A percentile compares a stretch with the other conserved stretches of the same genome.
Evolutionary conservation across 768 basidiomycete genomes (phyloP).

Genomic region (Crassisporium funariophilum): DNA sequence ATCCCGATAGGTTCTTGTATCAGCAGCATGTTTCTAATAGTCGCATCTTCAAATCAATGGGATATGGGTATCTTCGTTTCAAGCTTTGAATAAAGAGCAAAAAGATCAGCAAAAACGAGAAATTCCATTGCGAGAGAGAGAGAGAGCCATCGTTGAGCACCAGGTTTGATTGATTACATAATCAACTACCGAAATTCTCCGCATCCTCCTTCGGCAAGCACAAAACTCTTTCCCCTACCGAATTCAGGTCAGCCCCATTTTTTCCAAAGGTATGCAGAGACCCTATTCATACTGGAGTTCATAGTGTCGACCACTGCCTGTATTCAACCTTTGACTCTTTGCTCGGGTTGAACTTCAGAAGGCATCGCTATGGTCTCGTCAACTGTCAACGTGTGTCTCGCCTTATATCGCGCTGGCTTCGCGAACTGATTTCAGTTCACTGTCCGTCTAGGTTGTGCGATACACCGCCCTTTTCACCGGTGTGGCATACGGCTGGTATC

Average conservation of each 20-base stretch:
- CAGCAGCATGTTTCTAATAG: no score
- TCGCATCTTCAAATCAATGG: no score
- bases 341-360: constrained; percentile 30
- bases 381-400: constrained; percentile 64
- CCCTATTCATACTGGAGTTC: not conserved
- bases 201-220: constrained; percentile 28
- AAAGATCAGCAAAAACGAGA: not conserved
- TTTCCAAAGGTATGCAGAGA: constrained; percentile 1
- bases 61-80: not conserved
- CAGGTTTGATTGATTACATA: constrained; percentile 30
- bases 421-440: constrained; percentile 7
- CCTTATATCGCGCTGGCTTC: constrained; percentile 7
- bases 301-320: constrained; percentile 24
- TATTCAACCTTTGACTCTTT: constrained; percentile 29
- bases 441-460: constrained; percentile 74
- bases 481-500: constrained; percentile 88
- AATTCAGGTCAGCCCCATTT: constrained; percentile 33
- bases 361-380: constrained; percentile 63
- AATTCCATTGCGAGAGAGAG: no score
- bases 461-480: constrained; percentile 90
- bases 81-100: not conserved
- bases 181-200: constrained; percentile 49
- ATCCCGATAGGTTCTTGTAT: no score
- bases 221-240: constrained; percentile 30
- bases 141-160: not conserved